Base-by-base conservation (phyloP, 257 asterid species). In the Anisodus tanguticus region DNA sequence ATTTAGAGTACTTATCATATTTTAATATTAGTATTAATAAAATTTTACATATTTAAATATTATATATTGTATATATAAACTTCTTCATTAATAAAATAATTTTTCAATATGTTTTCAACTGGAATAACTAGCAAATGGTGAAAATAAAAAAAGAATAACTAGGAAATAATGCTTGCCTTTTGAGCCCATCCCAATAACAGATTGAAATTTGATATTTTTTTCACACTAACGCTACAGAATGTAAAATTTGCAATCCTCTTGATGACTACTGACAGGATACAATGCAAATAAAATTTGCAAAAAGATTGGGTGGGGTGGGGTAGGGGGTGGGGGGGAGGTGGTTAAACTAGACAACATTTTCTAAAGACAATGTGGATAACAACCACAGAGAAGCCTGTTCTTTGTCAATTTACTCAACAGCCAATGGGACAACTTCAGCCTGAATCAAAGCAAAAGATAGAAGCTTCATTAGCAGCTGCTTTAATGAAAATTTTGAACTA, bases 401-500 rank as follows among this genome's bases (percentile, higher is more conserved):
- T 72, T 55, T 83, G n/a, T 31, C 62, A 62, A 26, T 16, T 85
- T 79, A 93, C 90, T 95, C 98, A 63, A 49, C 90, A 74, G 98
- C 97, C 89, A 79, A 43, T 41, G 98, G 98, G 79, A 95, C 98
- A 76, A 93, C 91, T 84, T 92, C 95, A 58, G 98, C 98, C 97
- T 95, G 88, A 72, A 88, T 80, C 4, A 55, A 35, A 70, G 12
- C 62, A 86, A 62, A 70, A 60, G 31, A 71, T 67, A 31, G 16
- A 8, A 37, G 54, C 47, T 60, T 68, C 80, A 3, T n/a, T n/a
- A 39, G 53, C 49, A 51, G 45, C n/a, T 22, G 62, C 49, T 62
- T 7, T 76, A 55, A 35, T 35, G 12, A 41, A 62, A 35, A 35
- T 3, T 62, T 9, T 4, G 8, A 41, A 76, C 15, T 26, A 9